These are phyloP conservation scores for Theileria sp. DNA, from an alignment of 169 alveolate species.

Conservation along the genomic window DNA sequence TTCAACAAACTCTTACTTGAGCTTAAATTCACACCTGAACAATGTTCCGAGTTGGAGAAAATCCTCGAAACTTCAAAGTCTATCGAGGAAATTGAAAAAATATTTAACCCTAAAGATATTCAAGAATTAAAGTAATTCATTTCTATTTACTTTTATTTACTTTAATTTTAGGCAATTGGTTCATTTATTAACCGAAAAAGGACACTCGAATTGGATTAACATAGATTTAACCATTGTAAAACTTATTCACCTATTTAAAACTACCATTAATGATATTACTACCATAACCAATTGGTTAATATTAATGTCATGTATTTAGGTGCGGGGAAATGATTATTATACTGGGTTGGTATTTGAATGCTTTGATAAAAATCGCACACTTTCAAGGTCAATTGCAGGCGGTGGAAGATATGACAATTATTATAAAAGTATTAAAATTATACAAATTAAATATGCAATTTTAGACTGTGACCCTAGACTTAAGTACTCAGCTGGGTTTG, in stretches of 20 bases:
- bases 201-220: constrained; percentile 43
- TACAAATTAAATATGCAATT: background rate
- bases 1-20: background rate
- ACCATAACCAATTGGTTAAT: background rate
- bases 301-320: constrained; percentile 9
- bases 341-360: constrained; percentile 63
- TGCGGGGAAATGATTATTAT: constrained; percentile 62
- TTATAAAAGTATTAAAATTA: constrained; percentile 14
- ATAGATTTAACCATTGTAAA: constrained; percentile 58
- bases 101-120: constrained; percentile 6
- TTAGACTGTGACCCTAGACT: constrained; percentile 27
- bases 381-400: constrained; percentile 59
- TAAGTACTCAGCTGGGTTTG: constrained; percentile 54
- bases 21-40: constrained; percentile 33
- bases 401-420: constrained; percentile 68
- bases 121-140: constrained; percentile 11
- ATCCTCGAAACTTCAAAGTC: constrained; percentile 10
- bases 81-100: constrained; percentile 16
- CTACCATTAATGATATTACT: background rate
- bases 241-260: background rate
- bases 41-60: constrained; percentile 7
- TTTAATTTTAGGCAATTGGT: constrained; percentile 17
- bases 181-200: constrained; percentile 15
- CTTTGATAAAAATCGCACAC: constrained; percentile 35
- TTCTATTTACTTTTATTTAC: background rate